Conservation (phyloP, 495 filamentous ascomycete species). For the Neurospora sp. region DNA sequence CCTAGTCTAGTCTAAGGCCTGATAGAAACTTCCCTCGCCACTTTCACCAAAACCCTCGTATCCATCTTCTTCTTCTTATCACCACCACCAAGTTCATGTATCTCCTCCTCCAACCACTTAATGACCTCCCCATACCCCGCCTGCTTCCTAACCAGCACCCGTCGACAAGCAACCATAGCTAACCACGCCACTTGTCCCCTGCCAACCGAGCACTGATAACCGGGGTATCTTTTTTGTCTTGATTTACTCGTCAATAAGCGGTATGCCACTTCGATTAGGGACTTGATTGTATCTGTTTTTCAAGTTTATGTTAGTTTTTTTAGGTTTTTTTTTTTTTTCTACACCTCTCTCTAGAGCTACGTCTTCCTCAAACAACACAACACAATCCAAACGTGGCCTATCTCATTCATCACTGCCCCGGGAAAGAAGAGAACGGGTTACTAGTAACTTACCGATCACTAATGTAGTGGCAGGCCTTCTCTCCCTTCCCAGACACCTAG, state of each 20-base stretch:
- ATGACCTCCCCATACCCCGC: no score
- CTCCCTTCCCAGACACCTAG: slow-evolving; percentile 3
- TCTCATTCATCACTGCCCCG: no score
- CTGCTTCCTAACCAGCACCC: no score
- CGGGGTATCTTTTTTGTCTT: slow-evolving; percentile 34
- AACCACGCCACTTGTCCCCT: slow-evolving; percentile 59
- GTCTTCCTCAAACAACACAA: no score
- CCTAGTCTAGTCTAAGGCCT: neutral
- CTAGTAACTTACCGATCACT: no score
- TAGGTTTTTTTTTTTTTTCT: no score
- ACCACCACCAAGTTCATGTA: slow-evolving; percentile 11
- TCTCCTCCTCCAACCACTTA: slow-evolving; percentile 50
- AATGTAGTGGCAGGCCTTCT: no score
- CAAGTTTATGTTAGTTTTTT: no score
- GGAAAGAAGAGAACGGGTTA: no score
- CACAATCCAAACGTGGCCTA: no score
- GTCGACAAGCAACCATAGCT: no score
- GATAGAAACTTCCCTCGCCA: neutral
- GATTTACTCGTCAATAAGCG: slow-evolving; percentile 52
- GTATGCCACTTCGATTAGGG: slow-evolving; percentile 54
- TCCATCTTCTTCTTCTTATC: slow-evolving; percentile 12
- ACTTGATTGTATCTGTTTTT: slow-evolving; percentile 27
- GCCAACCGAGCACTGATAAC: slow-evolving; percentile 50
- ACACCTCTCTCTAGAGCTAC: no score
- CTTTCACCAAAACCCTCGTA: slow-evolving; percentile 4